Evolutionary conservation across 2,329 filamentous ascomycete genomes (phyloP).

Genomic region (Aspergillus chevalieri): DNA sequence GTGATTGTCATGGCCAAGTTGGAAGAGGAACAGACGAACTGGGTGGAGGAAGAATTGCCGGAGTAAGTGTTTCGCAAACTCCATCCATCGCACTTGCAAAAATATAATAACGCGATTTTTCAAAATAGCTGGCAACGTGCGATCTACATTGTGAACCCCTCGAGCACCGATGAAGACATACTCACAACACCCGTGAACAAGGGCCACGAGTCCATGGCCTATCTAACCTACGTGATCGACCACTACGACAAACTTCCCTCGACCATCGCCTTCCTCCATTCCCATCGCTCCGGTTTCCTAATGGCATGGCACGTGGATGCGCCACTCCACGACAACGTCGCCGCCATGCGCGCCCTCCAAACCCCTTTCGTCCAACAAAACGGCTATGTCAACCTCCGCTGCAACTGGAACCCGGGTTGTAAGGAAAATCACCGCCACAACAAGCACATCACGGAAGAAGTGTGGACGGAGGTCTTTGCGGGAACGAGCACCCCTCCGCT

Average conservation of each 20-base stretch:
- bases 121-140: slow-evolving; percentile 38
- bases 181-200: slow-evolving; percentile 37
- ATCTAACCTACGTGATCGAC: slow-evolving; percentile 44
- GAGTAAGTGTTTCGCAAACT: slow-evolving; percentile 29
- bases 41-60: slow-evolving; percentile 41
- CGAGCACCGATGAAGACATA: slow-evolving; percentile 11
- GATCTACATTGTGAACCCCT: slow-evolving; percentile 40
- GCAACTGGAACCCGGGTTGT: slow-evolving; percentile 55
- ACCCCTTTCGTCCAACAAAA: slow-evolving; percentile 46
- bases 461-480: slow-evolving; percentile 34
- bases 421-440: slow-evolving; percentile 27
- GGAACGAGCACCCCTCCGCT: slow-evolving; percentile 34
- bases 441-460: slow-evolving; percentile 29
- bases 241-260: slow-evolving; percentile 46
- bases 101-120: slow-evolving; percentile 1
- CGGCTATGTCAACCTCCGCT: slow-evolving; percentile 58
- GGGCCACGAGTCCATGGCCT: slow-evolving; percentile 43
- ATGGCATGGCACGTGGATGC: slow-evolving; percentile 55
- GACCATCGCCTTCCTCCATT: slow-evolving; percentile 51
- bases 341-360: slow-evolving; percentile 45
- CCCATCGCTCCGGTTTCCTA: slow-evolving; percentile 45
- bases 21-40: slow-evolving; percentile 38
- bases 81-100: background rate
- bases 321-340: slow-evolving; percentile 50
- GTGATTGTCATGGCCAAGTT: slow-evolving; percentile 42